A percentile compares a stretch with the other conserved stretches of the same genome.
These are phyloP conservation scores for Boletellus sp. DNA, from an alignment of 768 basidiomycete species.

Conservation along the genomic window DNA sequence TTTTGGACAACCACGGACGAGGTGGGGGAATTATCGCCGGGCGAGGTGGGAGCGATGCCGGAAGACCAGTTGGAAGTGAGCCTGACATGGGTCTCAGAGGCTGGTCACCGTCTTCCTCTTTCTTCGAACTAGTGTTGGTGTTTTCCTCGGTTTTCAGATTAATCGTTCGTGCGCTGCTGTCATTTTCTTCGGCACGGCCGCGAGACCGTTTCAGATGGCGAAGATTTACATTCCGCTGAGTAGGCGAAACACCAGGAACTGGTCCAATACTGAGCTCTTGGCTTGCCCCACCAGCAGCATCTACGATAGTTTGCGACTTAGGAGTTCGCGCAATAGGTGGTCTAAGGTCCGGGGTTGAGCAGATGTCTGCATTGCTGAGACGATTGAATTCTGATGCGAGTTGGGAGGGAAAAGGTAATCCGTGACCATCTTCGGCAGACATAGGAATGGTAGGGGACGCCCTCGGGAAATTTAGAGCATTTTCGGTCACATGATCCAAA, in stretches of 20 bases:
- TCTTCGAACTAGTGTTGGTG: background rate
- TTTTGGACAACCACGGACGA: constrained; percentile 16
- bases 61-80: background rate
- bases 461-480: background rate
- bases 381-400: constrained; percentile 16
- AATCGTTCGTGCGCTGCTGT: constrained; percentile 19
- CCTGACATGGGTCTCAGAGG: background rate
- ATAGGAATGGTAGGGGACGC: constrained; percentile 7
- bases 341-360: constrained; percentile 9
- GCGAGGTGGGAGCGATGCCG: constrained; percentile 13
- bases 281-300: background rate
- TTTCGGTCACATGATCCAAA: background rate
- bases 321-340: constrained; percentile 14
- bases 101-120: constrained; percentile 16
- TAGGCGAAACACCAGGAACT: constrained; percentile 17
- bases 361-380: background rate
- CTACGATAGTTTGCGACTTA: constrained; percentile 25
- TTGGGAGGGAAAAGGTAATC: constrained; percentile 6
- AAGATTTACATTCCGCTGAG: constrained; percentile 28
- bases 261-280: constrained; percentile 25
- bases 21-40: constrained; percentile 24
- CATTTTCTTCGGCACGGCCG: constrained; percentile 24
- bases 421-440: constrained; percentile 12
- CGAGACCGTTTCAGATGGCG: constrained; percentile 30
- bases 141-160: constrained; percentile 23